phyloP scores from a whole-genome alignment of 2,329 filamentous ascomycete species.

The Fusarium agapanthi region DNA sequence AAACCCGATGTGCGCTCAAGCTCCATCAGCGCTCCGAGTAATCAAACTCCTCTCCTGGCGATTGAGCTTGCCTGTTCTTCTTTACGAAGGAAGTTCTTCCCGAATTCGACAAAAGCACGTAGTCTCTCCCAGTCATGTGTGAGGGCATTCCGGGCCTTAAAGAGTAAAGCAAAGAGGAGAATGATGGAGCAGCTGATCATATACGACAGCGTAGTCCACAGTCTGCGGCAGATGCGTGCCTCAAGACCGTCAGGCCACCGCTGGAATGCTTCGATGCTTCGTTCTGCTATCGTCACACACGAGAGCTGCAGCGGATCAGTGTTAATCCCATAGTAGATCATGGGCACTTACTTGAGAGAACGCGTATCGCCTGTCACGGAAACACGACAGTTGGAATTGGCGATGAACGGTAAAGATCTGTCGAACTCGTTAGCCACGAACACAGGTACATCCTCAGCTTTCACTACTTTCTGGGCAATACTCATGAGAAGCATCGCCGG shows the following conservation, averaged over 20 bases:
- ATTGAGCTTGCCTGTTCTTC: neutral
- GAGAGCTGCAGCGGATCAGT: neutral
- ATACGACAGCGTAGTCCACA: conserved; percentile 1
- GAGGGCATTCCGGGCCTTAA: neutral
- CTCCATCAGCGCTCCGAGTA: neutral
- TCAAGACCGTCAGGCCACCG: neutral
- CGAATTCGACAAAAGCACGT: neutral
- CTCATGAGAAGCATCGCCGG: conserved; percentile 8
- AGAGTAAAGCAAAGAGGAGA: neutral
- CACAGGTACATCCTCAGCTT: rapidly evolving
- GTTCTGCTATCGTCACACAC: neutral
- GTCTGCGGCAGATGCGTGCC: neutral
- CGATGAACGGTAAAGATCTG: neutral
- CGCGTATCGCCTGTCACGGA: neutral
- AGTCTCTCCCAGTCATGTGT: neutral
- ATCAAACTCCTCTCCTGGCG: neutral
- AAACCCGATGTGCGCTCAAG: neutral
- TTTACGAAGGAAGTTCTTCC: neutral
- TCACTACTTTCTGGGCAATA: neutral
- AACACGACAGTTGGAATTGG: neutral
- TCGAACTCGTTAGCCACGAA: neutral
- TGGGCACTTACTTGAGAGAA: neutral
- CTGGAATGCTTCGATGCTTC: neutral
- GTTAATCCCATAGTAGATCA: rapidly evolving
- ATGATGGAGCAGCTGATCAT: conserved; percentile 1